Evolutionary conservation across 257 asterid genomes (phyloP).

Genomic region (Solanum medicagineum): DNA sequence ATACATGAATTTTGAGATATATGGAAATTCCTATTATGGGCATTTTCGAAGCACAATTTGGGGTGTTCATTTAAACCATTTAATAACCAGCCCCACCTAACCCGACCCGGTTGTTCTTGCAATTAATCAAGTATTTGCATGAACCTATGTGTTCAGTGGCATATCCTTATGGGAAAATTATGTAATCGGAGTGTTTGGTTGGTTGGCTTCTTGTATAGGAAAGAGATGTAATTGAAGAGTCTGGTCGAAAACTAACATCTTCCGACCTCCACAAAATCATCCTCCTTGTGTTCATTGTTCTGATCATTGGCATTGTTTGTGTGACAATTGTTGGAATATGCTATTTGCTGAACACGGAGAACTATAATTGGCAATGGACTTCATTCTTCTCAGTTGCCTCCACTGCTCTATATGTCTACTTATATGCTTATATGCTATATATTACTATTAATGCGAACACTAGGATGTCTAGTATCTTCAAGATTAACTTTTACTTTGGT

Average conservation of each 20-base stretch:
- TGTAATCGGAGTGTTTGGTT: not conserved
- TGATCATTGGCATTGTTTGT: slow-evolving; percentile 63
- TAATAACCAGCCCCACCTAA: too few species aligned
- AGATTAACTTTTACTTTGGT: slow-evolving; percentile 74
- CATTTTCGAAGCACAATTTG: too few species aligned
- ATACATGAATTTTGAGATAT: too few species aligned
- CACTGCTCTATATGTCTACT: slow-evolving; percentile 53
- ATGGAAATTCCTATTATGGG: too few species aligned
- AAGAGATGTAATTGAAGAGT: slow-evolving; percentile 65
- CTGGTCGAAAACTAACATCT: slow-evolving; percentile 96
- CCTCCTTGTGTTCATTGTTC: slow-evolving; percentile 67
- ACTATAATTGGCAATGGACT: slow-evolving; percentile 86
- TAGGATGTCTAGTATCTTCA: slow-evolving; percentile 70
- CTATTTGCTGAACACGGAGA: slow-evolving; percentile 74
- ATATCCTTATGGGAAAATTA: not conserved
- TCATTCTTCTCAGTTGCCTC: slow-evolving; percentile 71
- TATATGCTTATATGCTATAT: slow-evolving; percentile 50
- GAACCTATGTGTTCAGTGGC: not conserved
- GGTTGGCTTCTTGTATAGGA: slow-evolving; percentile 30
- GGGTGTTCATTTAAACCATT: too few species aligned
- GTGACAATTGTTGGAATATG: slow-evolving; percentile 74
- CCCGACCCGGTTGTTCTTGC: not conserved
- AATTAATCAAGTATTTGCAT: not conserved
- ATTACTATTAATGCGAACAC: slow-evolving; percentile 59
- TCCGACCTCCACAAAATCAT: slow-evolving; percentile 63